Evolutionary conservation across 176 grass and related monocot species (phyloP).

Genomic region (Chrysopogon serrulatus): DNA sequence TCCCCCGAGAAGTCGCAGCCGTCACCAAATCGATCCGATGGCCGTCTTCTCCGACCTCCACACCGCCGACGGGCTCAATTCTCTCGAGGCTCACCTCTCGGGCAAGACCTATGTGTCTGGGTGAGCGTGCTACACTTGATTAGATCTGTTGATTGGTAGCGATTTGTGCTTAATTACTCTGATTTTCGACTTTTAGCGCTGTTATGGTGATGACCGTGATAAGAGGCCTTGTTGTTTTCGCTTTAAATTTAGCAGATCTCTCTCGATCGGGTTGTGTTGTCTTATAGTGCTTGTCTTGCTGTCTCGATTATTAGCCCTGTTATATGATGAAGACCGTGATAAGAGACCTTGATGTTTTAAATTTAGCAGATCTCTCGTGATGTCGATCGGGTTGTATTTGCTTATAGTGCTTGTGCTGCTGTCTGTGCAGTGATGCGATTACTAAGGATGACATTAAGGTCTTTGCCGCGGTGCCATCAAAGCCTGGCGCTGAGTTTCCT

Average conservation of each 20-base stretch:
- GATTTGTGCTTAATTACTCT: background rate
- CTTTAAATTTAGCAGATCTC: background rate
- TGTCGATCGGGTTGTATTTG: background rate
- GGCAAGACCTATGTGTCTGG: slow-evolving; percentile 81
- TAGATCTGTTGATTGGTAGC: background rate
- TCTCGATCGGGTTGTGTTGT: background rate
- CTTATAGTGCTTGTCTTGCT: background rate
- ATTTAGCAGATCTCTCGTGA: slow-evolving; percentile 7
- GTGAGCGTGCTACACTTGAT: slow-evolving; percentile 19
- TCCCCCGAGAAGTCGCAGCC: background rate
- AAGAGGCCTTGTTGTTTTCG: background rate
- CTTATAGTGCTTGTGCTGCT: background rate
- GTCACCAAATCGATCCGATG: slow-evolving; percentile 45
- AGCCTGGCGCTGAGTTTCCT: slow-evolving; percentile 57
- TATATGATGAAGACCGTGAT: background rate
- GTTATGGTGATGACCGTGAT: background rate
- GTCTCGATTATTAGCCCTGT: background rate
- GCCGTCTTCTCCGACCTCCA: slow-evolving; percentile 81
- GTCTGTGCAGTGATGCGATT: slow-evolving; percentile 42
- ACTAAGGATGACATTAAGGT: slow-evolving; percentile 87
- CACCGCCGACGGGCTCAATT: slow-evolving; percentile 55
- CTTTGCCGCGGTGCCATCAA: slow-evolving; percentile 57
- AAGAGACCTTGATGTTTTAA: background rate
- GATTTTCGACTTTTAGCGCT: background rate
- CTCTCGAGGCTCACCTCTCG: slow-evolving; percentile 63